phyloP scores from a whole-genome alignment of 352 stramenopile genomes.

The Peronosclerospora sorghi region DNA sequence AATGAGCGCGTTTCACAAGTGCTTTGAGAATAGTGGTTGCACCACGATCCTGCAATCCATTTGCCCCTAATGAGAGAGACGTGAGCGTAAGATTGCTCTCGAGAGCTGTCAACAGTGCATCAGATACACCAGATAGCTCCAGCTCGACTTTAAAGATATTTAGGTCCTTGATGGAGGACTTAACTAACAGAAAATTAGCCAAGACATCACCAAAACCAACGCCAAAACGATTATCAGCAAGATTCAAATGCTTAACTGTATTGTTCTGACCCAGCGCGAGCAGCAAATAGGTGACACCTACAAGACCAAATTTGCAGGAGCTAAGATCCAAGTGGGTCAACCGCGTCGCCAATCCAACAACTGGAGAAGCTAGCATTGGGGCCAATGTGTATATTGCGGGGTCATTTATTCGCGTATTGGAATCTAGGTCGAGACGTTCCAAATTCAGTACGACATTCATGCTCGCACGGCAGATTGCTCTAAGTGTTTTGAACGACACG shows the following conservation, averaged over 20 bases:
- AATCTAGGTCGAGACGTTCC: conserved; percentile 42
- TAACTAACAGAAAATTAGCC: conserved; percentile 46
- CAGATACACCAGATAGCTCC: conserved; percentile 35
- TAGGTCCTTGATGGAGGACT: conserved; percentile 35
- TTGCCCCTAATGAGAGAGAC: conserved; percentile 50
- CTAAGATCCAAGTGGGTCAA: conserved; percentile 59
- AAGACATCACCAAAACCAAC: conserved; percentile 53
- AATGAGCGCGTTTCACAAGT: conserved; percentile 30
- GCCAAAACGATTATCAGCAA: conserved; percentile 69
- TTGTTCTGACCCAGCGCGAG: conserved; percentile 41
- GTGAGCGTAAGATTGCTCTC: conserved; percentile 34
- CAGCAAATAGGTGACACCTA: conserved; percentile 45
- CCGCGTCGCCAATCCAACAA: neutral
- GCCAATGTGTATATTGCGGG: conserved; percentile 44
- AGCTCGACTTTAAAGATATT: conserved; percentile 56
- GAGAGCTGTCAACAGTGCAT: conserved; percentile 32
- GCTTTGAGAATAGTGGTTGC: conserved; percentile 34
- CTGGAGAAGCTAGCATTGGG: conserved; percentile 40
- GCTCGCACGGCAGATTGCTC: conserved; percentile 30
- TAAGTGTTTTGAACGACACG: conserved; percentile 33
- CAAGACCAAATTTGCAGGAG: conserved; percentile 55
- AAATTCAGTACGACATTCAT: conserved; percentile 40
- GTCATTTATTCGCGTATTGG: conserved; percentile 58
- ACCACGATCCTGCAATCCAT: conserved; percentile 53
- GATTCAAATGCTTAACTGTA: conserved; percentile 42